Conservation (phyloP, 805 yeast species). For the Metschnikowia gelsemii region DNA sequence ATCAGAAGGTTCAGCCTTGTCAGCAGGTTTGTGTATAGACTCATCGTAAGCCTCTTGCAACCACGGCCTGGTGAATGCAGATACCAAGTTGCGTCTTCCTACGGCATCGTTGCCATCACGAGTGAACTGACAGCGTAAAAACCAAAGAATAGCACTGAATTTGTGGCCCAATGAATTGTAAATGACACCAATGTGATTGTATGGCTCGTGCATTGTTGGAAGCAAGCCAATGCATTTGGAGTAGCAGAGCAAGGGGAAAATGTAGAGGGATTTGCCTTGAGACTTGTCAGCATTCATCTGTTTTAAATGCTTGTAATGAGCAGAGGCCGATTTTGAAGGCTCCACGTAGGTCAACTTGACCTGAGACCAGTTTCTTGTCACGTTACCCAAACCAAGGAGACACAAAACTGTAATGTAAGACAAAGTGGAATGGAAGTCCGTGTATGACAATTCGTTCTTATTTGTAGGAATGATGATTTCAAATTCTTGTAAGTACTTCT, state of each 20-base stretch:
- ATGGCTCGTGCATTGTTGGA: slow-evolving; percentile 70
- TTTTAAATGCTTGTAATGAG: slow-evolving; percentile 15
- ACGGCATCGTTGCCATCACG: slow-evolving; percentile 46
- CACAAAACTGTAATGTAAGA: slow-evolving; percentile 17
- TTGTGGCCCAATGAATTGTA: slow-evolving; percentile 43
- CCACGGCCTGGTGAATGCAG: slow-evolving; percentile 37
- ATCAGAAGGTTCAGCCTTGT: slow-evolving; percentile 11
- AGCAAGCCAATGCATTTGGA: slow-evolving; percentile 53
- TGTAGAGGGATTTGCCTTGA: slow-evolving; percentile 32
- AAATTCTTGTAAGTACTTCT: slow-evolving; percentile 29
- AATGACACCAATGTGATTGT: slow-evolving; percentile 56
- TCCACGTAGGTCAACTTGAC: slow-evolving; percentile 13
- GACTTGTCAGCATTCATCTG: slow-evolving; percentile 29
- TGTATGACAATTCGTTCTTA: neutral
- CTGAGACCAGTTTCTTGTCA: slow-evolving; percentile 17
- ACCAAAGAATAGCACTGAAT: slow-evolving; percentile 50
- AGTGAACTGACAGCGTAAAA: slow-evolving; percentile 55
- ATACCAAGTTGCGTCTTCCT: slow-evolving; percentile 48
- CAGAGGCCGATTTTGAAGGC: slow-evolving; percentile 17
- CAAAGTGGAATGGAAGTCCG: slow-evolving; percentile 17
- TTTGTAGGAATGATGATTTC: slow-evolving; percentile 19
- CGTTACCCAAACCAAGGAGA: slow-evolving; percentile 21
- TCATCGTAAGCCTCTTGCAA: slow-evolving; percentile 23
- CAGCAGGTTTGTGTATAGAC: slow-evolving; percentile 10
- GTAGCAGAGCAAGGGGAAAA: slow-evolving; percentile 36